Percentiles rank a stretch among this genome's conserved stretches.
Conservation (phyloP, 2,329 filamentous ascomycete genomes). For the Paecilomyces formosus region DNA sequence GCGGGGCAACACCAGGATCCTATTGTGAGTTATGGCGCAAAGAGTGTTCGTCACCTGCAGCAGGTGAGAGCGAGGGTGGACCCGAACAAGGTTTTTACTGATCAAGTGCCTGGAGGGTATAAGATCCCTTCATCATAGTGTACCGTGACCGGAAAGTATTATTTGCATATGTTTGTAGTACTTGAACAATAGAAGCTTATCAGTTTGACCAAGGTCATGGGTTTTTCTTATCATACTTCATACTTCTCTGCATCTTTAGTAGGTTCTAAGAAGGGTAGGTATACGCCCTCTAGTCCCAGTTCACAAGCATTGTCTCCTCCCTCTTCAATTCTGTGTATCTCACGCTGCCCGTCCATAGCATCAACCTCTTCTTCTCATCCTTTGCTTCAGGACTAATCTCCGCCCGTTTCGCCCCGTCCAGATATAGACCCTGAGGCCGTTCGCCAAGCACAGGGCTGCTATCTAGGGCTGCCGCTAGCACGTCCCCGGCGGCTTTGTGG, state of each 20-base stretch:
- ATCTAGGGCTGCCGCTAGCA: constrained; percentile 4
- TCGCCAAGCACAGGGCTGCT: constrained; percentile 2
- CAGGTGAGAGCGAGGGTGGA: constrained; percentile 1
- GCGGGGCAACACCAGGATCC: constrained; percentile 1
- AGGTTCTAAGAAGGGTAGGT: no score
- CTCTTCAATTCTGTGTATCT: constrained; percentile 5
- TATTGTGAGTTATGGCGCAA: constrained; percentile 1
- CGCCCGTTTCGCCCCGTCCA: constrained; percentile 1
- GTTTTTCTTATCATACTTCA: no score
- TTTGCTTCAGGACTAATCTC: constrained; percentile 6
- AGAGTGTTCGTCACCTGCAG: background rate
- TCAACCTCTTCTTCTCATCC: constrained; percentile 5
- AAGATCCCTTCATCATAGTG: constrained; percentile 1
- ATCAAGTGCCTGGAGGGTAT: constrained; percentile 2
- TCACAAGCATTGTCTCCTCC: constrained; percentile 4
- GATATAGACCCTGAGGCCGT: constrained; percentile 4
- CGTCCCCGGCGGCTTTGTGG: constrained; percentile 1
- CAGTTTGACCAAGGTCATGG: background rate
- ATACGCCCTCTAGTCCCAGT: constrained; percentile 2
- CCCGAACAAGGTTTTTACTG: constrained; percentile 1
- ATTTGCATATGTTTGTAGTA: background rate
- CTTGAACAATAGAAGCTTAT: background rate
- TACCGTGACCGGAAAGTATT: background rate
- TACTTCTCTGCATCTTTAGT: no score
- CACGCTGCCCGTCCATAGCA: constrained; percentile 7